Evolutionary conservation across 805 yeast genomes (phyloP), one percentile per base, ranked within the genome.

Genomic region (Saccharomycopsis synnaedendra): DNA sequence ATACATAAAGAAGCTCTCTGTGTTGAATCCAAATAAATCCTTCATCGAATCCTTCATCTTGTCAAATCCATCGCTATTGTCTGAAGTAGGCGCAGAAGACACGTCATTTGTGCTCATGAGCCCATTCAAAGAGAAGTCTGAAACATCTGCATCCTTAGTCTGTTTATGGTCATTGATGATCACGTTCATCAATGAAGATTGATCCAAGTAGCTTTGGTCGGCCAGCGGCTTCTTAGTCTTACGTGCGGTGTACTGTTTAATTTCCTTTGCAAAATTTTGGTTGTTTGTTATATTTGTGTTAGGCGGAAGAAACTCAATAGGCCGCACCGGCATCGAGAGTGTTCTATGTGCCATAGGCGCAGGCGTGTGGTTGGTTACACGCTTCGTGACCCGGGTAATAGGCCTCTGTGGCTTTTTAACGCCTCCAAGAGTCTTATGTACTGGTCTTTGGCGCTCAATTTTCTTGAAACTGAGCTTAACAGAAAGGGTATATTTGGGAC

Each of bases 281-380:
- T 47, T 30, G 29, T 41, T 45, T 6, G 31, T 41, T 30, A 39
- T 28, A 3, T 37, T 41, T 9, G 42, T 35, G 35, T 33, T 27
- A 19, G 47, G 43, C 8, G 50, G 43, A 10, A 42, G 19, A 19
- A 43, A 35, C 29, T 34, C 40, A 19, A 38, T 28, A 9, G 49
- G 42, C 11, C 39, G 36, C 4, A 43, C 48, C 27, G 75, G 75
- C 39, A 70, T 55, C 1, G 75, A 70, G 53, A 67, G 71, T 1
- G 75, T 69, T 56, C 74, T 62, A 32, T 56, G 63, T 4, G 75
- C 75, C 54, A 64, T 69, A 46, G 71, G 74, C n/a, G 73, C 73
- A 3, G 72, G 72, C 36, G 59, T 63, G 39, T 67, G 66, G 53
- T 69, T 69, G n/a, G 67, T 68, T 45, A 57, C 62, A 45, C 72